These are phyloP conservation scores for Phialophora expanda DNA, from an alignment of 2,329 filamentous ascomycete genomes.

Conservation along the genomic window DNA sequence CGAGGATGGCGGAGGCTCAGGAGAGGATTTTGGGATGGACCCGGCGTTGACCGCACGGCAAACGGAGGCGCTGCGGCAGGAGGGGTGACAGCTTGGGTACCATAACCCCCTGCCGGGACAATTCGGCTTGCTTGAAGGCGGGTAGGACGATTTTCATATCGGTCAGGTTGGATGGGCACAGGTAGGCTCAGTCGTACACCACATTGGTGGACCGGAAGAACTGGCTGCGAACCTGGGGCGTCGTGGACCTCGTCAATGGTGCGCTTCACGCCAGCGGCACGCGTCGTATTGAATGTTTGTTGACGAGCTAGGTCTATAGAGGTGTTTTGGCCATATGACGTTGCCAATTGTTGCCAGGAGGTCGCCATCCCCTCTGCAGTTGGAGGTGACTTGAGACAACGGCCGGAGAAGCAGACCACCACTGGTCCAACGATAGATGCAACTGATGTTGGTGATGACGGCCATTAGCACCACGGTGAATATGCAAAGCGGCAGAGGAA, in stretches of 20 bases:
- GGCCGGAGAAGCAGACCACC: background rate
- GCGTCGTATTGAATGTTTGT: constrained; percentile 48
- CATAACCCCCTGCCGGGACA: constrained; percentile 3
- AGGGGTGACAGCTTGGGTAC: background rate
- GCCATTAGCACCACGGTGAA: no score
- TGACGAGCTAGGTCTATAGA: constrained; percentile 51
- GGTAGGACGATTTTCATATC: background rate
- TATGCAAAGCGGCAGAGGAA: no score
- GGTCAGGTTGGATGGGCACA: background rate
- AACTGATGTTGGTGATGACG: no score
- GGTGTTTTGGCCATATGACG: constrained; percentile 60
- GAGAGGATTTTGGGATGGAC: constrained; percentile 49
- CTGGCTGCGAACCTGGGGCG: background rate
- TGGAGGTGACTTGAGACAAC: background rate
- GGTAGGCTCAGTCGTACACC: background rate
- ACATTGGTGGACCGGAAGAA: background rate
- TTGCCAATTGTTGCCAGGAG: constrained; percentile 38
- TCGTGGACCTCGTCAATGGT: constrained; percentile 38
- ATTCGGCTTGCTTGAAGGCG: constrained; percentile 28
- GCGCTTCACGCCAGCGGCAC: constrained; percentile 59
- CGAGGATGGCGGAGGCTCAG: constrained; percentile 66
- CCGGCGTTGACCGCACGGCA: constrained; percentile 39
- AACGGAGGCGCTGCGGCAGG: constrained; percentile 7
- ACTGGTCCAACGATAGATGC: background rate
- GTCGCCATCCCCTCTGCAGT: constrained; percentile 17